Evolutionary conservation across 129 eudicot genomes (phyloP).

Genomic region (Ambrosia artemisiifolia): DNA sequence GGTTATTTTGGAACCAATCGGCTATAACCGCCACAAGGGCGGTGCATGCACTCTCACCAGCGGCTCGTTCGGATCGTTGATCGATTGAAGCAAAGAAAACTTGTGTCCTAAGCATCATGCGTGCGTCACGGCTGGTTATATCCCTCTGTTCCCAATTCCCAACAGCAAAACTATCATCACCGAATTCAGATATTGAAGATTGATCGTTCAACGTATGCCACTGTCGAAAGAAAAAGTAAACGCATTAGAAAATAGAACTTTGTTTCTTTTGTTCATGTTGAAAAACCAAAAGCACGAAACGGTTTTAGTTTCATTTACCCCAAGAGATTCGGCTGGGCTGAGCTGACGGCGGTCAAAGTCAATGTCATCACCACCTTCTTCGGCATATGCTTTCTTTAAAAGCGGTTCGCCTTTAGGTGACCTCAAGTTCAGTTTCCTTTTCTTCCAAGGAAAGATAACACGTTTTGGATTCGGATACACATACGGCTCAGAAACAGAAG

Average conservation of each 20-base stretch:
- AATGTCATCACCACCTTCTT: slow-evolving; percentile 99
- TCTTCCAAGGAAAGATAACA: slow-evolving; percentile 90
- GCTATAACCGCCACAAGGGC: slow-evolving; percentile 97
- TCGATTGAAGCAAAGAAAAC: slow-evolving; percentile 97
- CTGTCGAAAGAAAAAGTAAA: slow-evolving; percentile 33
- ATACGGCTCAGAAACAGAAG: slow-evolving; percentile 45
- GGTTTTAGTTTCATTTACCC: slow-evolving; percentile 42
- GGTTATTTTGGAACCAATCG: slow-evolving; percentile 54
- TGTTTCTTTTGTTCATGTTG: background rate
- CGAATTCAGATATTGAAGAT: slow-evolving; percentile 71
- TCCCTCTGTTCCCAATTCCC: slow-evolving; percentile 94
- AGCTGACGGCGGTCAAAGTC: slow-evolving; percentile 99
- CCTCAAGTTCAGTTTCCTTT: slow-evolving; percentile 75
- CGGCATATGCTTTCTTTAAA: slow-evolving; percentile 79
- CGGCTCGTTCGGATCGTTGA: slow-evolving; percentile 85
- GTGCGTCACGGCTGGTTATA: slow-evolving; percentile 74
- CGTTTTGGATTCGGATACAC: slow-evolving; percentile 52
- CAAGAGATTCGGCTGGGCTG: slow-evolving; percentile 63
- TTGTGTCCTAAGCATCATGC: slow-evolving; percentile 64
- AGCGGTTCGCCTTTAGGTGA: slow-evolving; percentile 98
- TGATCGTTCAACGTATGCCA: slow-evolving; percentile 60
- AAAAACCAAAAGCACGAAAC: background rate
- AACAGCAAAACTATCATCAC: slow-evolving; percentile 85
- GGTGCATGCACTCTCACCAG: slow-evolving; percentile 99
- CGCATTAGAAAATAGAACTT: background rate